Percentiles rank a stretch among this genome's conserved stretches.
Conservation (phyloP, 2,329 filamentous ascomycete species). For the Penicillium brevicompactum region DNA sequence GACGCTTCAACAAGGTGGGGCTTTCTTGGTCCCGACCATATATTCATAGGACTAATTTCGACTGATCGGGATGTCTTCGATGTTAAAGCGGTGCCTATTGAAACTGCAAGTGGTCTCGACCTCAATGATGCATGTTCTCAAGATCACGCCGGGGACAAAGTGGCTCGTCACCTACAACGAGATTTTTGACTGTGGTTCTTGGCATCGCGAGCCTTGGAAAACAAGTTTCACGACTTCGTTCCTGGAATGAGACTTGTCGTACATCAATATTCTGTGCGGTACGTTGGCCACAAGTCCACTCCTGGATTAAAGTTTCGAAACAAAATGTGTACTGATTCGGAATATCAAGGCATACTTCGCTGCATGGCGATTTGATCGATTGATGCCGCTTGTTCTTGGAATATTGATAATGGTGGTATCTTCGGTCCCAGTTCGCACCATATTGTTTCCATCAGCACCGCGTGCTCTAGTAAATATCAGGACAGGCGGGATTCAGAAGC, state of each 20-base stretch:
- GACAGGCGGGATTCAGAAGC: conserved; percentile 1
- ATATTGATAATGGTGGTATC: neutral
- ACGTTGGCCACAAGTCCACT: too few relatives aligned
- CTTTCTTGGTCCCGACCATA: too few relatives aligned
- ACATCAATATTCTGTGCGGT: neutral
- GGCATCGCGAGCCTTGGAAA: neutral
- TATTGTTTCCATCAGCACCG: neutral
- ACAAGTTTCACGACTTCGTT: neutral
- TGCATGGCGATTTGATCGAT: neutral
- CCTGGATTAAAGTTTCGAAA: too few relatives aligned
- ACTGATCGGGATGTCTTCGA: too few relatives aligned
- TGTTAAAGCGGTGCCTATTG: too few relatives aligned
- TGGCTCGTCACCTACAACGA: too few relatives aligned
- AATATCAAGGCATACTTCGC: neutral
- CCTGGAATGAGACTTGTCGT: conserved; percentile 1
- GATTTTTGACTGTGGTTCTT: neutral
- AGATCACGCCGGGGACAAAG: too few relatives aligned
- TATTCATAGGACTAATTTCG: too few relatives aligned
- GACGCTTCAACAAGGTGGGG: too few relatives aligned
- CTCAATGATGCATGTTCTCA: too few relatives aligned
- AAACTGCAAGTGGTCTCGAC: too few relatives aligned
- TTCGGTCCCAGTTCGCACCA: neutral
- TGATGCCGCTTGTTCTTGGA: neutral
- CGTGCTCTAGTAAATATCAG: neutral
- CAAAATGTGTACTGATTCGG: too few relatives aligned